Evolutionary conservation across 2,329 filamentous ascomycete genomes (phyloP).

Genomic region (Metarhizium robertsii): DNA sequence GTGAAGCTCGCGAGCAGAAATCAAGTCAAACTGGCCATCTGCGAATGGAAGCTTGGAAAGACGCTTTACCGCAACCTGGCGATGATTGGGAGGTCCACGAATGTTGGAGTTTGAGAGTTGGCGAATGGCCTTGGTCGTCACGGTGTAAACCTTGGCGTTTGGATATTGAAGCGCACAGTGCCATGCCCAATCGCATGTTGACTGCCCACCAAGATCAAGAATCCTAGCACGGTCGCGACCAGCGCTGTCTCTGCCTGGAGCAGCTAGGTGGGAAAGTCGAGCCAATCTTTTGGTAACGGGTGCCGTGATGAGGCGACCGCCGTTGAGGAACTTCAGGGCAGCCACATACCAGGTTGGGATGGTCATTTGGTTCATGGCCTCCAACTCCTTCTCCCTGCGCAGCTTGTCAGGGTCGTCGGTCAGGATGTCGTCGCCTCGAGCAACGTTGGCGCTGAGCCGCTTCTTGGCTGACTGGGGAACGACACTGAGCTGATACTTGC

Average conservation of each 20-base stretch:
- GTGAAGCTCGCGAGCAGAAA: conserved; percentile 83
- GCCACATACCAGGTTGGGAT: conserved; percentile 53
- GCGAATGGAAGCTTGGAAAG: conserved; percentile 79
- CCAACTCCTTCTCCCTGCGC: conserved; percentile 66
- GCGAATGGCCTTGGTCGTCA: conserved; percentile 62
- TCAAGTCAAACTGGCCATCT: conserved; percentile 78
- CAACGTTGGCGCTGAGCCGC: conserved; percentile 63
- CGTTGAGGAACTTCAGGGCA: conserved; percentile 51
- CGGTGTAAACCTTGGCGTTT: conserved; percentile 78
- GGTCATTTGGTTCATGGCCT: conserved; percentile 65
- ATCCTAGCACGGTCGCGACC: conserved; percentile 53
- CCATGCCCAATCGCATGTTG: conserved; percentile 93
- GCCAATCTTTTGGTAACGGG: conserved; percentile 55
- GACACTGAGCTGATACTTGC: conserved; percentile 72
- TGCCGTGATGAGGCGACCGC: conserved; percentile 53
- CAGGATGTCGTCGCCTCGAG: conserved; percentile 58
- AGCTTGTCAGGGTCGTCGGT: conserved; percentile 54
- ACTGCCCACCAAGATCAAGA: conserved; percentile 78
- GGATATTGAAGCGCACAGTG: conserved; percentile 80
- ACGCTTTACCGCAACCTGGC: conserved; percentile 66
- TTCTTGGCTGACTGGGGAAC: conserved; percentile 60
- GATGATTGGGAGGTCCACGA: conserved; percentile 79
- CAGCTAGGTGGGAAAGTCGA: conserved; percentile 40
- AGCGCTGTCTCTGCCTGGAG: conserved; percentile 27
- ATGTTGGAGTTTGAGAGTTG: conserved; percentile 67